These are phyloP conservation scores for Trifolium dubium DNA, from an alignment of 306 rosid species.

Conservation along the genomic window DNA sequence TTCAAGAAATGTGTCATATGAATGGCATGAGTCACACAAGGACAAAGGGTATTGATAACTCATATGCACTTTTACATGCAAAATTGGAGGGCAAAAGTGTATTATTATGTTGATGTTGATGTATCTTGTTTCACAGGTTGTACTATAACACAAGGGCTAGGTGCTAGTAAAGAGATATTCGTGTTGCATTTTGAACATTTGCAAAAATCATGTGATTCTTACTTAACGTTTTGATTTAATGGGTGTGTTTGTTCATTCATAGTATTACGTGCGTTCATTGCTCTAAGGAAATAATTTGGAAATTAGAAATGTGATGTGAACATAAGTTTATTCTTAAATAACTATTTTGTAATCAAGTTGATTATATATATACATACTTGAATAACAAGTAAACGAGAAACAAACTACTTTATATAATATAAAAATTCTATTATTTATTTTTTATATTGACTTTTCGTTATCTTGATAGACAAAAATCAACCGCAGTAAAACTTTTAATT, in stretches of 20 bases:
- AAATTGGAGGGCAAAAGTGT: constrained; percentile 30
- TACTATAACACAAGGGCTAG: background rate
- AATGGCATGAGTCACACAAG: constrained; percentile 1
- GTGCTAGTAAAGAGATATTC: background rate
- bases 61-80: background rate
- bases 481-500: too few relatives aligned
- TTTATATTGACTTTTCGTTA: too few relatives aligned
- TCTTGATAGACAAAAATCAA: too few relatives aligned
- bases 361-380: too few relatives aligned
- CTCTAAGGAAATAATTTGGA: background rate
- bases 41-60: constrained; percentile 3
- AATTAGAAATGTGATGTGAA: too few relatives aligned
- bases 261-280: background rate
- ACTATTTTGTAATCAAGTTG: too few relatives aligned
- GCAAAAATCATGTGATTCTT: constrained; percentile 27
- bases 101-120: constrained; percentile 19
- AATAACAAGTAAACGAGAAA: too few relatives aligned
- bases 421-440: too few relatives aligned
- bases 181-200: constrained; percentile 12
- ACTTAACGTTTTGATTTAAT: background rate
- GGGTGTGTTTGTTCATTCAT: background rate
- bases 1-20: background rate
- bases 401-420: too few relatives aligned
- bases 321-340: too few relatives aligned
- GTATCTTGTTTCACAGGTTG: constrained; percentile 4